Evolutionary conservation across 1,284 basidiomycete species (phyloP).

Genomic region (Microbotryomycetes sp.): DNA sequence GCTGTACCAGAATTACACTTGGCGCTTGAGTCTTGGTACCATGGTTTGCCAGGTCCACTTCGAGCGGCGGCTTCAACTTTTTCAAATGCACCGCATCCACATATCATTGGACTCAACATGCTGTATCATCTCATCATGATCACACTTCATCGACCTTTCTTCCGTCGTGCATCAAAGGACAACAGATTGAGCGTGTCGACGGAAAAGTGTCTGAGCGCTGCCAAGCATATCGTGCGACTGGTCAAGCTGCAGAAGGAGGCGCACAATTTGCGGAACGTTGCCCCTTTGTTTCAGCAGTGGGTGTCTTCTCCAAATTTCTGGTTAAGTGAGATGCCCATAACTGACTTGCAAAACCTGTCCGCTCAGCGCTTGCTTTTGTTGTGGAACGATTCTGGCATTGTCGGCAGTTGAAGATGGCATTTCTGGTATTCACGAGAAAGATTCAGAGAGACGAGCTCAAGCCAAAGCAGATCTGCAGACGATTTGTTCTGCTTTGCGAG

Average conservation of each 20-base stretch:
- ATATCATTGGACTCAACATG: constrained; percentile 18
- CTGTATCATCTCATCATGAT: constrained; percentile 2
- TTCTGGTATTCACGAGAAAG: constrained; percentile 7
- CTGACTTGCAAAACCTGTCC: too few species aligned
- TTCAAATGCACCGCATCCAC: constrained; percentile 22
- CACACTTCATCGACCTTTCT: constrained; percentile 9
- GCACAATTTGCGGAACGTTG: constrained; percentile 4
- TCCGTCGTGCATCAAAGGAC: constrained; percentile 13
- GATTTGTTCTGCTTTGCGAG: constrained; percentile 15
- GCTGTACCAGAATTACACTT: constrained; percentile 27
- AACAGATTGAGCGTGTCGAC: constrained; percentile 17
- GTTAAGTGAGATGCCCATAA: background rate
- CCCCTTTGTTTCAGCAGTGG: constrained; percentile 24
- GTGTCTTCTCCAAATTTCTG: background rate
- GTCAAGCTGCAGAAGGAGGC: constrained; percentile 22
- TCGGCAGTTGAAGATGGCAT: constrained; percentile 25
- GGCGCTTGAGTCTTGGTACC: constrained; percentile 26
- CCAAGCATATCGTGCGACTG: constrained; percentile 24
- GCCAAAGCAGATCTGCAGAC: constrained; percentile 21
- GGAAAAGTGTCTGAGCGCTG: constrained; percentile 23
- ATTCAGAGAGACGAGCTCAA: constrained; percentile 10
- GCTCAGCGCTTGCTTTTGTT: constrained; percentile 20
- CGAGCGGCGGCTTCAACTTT: constrained; percentile 16
- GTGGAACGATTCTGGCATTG: constrained; percentile 26
- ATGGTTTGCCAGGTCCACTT: constrained; percentile 21